phyloP scores from a whole-genome alignment of 169 alveolate species.

The Perkinsus chesapeaki region DNA sequence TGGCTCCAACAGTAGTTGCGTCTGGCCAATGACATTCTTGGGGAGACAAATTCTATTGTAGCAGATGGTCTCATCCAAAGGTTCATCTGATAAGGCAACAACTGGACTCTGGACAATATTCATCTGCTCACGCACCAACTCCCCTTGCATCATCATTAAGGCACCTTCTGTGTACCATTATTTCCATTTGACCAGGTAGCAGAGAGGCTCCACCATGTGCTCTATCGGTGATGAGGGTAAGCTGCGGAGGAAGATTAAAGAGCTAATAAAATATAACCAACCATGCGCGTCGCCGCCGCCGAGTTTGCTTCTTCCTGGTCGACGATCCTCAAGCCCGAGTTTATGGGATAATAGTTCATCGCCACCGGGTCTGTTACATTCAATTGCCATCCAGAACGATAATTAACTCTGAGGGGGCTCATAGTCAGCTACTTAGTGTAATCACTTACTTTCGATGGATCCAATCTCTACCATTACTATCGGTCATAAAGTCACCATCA shows the following conservation, averaged over 20 bases:
- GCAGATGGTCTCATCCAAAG: background rate
- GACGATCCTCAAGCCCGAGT: conserved; percentile 23
- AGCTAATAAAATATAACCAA: too few relatives aligned
- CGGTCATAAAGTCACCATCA: conserved; percentile 46
- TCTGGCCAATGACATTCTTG: background rate
- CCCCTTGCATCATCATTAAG: conserved; percentile 48
- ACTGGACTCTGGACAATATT: background rate
- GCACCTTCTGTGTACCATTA: conserved; percentile 49
- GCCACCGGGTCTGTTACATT: conserved; percentile 18
- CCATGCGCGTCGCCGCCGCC: too few relatives aligned
- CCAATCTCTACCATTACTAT: conserved; percentile 50
- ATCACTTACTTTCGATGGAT: conserved; percentile 25
- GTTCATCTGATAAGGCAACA: background rate
- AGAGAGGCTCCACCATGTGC: conserved; percentile 52
- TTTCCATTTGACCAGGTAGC: conserved; percentile 40
- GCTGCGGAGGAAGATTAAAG: too few relatives aligned
- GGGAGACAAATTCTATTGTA: background rate
- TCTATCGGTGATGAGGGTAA: conserved; percentile 41
- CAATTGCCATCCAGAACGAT: conserved; percentile 37
- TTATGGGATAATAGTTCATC: conserved; percentile 52
- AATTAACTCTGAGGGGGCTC: conserved; percentile 7
- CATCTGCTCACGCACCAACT: conserved; percentile 46
- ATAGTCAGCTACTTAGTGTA: background rate
- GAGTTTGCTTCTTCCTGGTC: conserved; percentile 17
- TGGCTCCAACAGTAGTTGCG: background rate